These are phyloP conservation scores for Colletotrichum neosansevieriae DNA, from an alignment of 2,329 filamentous ascomycete species.

Conservation along the genomic window DNA sequence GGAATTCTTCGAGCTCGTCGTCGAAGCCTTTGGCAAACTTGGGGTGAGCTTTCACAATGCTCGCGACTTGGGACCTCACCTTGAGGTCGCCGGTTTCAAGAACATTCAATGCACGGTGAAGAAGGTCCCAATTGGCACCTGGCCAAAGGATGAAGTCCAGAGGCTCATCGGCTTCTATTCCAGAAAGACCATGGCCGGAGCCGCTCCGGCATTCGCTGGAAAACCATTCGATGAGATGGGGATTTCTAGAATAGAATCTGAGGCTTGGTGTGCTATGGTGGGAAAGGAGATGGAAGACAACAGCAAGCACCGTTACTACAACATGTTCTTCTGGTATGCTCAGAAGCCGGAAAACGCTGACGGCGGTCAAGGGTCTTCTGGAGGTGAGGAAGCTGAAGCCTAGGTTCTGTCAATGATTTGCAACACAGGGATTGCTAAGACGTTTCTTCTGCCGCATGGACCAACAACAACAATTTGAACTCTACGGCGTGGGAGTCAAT, in stretches of 20 bases:
- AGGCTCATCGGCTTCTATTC: slow-evolving; percentile 59
- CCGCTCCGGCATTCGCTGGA: slow-evolving; percentile 56
- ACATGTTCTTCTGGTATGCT: slow-evolving; percentile 56
- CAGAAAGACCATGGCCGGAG: slow-evolving; percentile 57
- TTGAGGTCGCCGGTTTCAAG: slow-evolving; percentile 58
- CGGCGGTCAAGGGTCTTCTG: not conserved
- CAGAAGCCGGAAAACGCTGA: slow-evolving; percentile 51
- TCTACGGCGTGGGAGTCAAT: too few relatives aligned
- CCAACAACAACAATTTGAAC: too few relatives aligned
- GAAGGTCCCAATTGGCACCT: slow-evolving; percentile 59
- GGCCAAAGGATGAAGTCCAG: slow-evolving; percentile 55
- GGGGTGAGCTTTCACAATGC: slow-evolving; percentile 51
- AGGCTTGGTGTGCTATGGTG: slow-evolving; percentile 48
- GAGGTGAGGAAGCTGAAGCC: slow-evolving; percentile 1
- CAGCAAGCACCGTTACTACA: slow-evolving; percentile 57
- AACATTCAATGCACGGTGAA: slow-evolving; percentile 57
- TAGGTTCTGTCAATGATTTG: too few relatives aligned
- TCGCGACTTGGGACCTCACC: slow-evolving; percentile 48
- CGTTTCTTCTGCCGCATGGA: too few relatives aligned
- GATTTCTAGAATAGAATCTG: slow-evolving; percentile 49
- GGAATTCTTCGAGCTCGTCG: slow-evolving; percentile 43
- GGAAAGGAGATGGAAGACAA: slow-evolving; percentile 51
- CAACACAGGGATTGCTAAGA: too few relatives aligned
- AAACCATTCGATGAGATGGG: slow-evolving; percentile 56
- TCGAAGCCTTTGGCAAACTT: slow-evolving; percentile 46